Conservation (phyloP, 2,329 filamentous ascomycete species). For the Colletotrichum somersetense region DNA sequence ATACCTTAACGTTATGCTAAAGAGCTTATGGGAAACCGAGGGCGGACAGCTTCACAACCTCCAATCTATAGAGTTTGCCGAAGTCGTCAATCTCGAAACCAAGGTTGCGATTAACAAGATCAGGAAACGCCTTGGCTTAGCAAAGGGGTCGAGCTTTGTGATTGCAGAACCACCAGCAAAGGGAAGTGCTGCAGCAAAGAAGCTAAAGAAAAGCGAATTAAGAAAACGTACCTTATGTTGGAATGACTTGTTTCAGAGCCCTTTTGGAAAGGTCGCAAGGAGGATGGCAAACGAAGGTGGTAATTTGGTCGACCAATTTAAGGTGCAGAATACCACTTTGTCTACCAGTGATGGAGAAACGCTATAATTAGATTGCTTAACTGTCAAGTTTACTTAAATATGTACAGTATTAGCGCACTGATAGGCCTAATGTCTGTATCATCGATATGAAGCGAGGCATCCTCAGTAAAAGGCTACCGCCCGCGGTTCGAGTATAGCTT, state of each 20-base stretch:
- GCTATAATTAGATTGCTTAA: too few relatives aligned
- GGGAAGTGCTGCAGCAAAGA: not conserved
- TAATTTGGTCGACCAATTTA: not conserved
- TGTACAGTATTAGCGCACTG: too few relatives aligned
- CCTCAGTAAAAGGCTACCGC: too few relatives aligned
- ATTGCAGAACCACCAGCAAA: not conserved
- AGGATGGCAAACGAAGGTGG: not conserved
- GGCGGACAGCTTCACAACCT: not conserved
- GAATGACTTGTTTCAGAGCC: not conserved
- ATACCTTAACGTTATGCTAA: not conserved
- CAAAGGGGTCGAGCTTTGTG: not conserved
- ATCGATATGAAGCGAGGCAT: too few relatives aligned
- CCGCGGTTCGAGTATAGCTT: too few relatives aligned
- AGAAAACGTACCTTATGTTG: not conserved
- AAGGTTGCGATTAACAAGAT: too few relatives aligned
- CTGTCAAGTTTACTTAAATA: too few relatives aligned
- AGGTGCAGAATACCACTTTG: not conserved
- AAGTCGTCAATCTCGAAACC: not conserved
- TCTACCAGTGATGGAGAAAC: too few relatives aligned
- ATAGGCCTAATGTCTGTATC: too few relatives aligned
- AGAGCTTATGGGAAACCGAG: not conserved
- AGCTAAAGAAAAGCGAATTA: not conserved
- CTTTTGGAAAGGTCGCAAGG: not conserved
- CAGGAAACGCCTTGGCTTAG: not conserved
- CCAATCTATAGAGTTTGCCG: not conserved